Conservation (phyloP, 2,329 filamentous ascomycete genomes). For the Aspergillus flavus region DNA sequence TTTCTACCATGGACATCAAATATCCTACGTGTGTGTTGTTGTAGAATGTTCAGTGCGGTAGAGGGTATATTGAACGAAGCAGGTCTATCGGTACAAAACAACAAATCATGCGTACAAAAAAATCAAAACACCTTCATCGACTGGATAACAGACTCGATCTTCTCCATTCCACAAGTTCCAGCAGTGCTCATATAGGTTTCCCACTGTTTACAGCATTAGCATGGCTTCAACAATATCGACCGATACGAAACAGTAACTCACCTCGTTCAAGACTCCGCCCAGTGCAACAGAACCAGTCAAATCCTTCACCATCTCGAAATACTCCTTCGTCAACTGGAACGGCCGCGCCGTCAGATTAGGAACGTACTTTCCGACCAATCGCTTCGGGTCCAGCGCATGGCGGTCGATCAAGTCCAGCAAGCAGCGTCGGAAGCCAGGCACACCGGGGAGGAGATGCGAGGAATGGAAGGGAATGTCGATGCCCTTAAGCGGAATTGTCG, state of each 20-base stretch:
- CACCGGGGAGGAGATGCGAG: conserved; percentile 94
- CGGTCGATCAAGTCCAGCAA: conserved; percentile 99
- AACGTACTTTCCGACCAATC: conserved; percentile 97
- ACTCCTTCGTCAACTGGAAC: conserved; percentile 95
- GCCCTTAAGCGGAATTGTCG: conserved; percentile 92
- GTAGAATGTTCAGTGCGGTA: not conserved
- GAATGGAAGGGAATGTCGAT: conserved; percentile 99
- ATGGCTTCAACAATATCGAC: not conserved
- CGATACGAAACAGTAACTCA: not conserved
- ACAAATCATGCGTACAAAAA: not conserved
- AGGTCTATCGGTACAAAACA: not conserved
- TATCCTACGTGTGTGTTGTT: not conserved
- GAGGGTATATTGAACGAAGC: not conserved
- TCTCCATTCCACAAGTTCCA: not conserved
- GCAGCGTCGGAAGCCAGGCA: conserved; percentile 98
- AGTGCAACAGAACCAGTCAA: not conserved
- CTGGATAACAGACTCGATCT: not conserved
- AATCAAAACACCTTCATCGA: not conserved
- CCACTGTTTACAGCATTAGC: not conserved
- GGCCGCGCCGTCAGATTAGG: conserved; percentile 97
- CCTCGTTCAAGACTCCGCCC: not conserved
- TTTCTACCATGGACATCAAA: not conserved
- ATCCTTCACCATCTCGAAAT: conserved; percentile 69
- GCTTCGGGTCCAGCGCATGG: conserved; percentile 95
- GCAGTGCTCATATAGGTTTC: not conserved